Conservation (phyloP, 2,329 filamentous ascomycete species). For the Stemphylium vesicarium region DNA sequence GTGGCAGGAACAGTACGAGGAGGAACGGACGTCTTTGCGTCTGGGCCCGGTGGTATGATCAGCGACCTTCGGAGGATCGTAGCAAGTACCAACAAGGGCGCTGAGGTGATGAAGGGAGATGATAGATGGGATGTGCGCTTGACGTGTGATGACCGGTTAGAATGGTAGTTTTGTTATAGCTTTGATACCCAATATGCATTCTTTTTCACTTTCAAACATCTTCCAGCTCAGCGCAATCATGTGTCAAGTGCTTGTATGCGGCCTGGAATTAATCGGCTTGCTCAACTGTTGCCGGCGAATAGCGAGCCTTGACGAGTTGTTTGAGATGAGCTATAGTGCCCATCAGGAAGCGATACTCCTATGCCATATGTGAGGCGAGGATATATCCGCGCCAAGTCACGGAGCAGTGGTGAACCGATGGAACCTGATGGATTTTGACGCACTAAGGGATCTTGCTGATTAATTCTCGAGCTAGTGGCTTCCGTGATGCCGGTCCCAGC, state of each 20-base stretch:
- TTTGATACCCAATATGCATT: slow-evolving; percentile 27
- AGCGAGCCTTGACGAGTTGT: too few relatives aligned
- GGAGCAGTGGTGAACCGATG: background rate
- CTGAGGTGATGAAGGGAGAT: slow-evolving; percentile 42
- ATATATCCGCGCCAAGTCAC: too few relatives aligned
- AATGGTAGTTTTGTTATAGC: slow-evolving; percentile 32
- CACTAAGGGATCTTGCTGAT: slow-evolving; percentile 4
- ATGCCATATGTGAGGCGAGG: background rate
- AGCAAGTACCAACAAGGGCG: slow-evolving; percentile 39
- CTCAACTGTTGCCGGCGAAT: too few relatives aligned
- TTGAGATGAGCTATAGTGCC: too few relatives aligned
- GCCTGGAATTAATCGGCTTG: too few relatives aligned
- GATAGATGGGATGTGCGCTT: slow-evolving; percentile 40
- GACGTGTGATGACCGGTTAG: slow-evolving; percentile 42
- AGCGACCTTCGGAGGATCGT: slow-evolving; percentile 42
- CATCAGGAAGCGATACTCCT: too few relatives aligned
- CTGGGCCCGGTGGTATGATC: slow-evolving; percentile 42
- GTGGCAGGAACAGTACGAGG: slow-evolving; percentile 31
- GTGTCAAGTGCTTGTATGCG: too few relatives aligned
- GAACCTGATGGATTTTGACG: background rate
- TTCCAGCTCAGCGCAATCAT: background rate
- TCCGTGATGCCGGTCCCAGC: background rate
- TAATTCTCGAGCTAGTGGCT: slow-evolving; percentile 1
- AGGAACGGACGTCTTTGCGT: slow-evolving; percentile 40
- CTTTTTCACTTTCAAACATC: background rate